Evolutionary conservation across 1,284 basidiomycete genomes (phyloP), one percentile per base, ranked within the genome.

Genomic region (Cryptococcus hybrid): DNA sequence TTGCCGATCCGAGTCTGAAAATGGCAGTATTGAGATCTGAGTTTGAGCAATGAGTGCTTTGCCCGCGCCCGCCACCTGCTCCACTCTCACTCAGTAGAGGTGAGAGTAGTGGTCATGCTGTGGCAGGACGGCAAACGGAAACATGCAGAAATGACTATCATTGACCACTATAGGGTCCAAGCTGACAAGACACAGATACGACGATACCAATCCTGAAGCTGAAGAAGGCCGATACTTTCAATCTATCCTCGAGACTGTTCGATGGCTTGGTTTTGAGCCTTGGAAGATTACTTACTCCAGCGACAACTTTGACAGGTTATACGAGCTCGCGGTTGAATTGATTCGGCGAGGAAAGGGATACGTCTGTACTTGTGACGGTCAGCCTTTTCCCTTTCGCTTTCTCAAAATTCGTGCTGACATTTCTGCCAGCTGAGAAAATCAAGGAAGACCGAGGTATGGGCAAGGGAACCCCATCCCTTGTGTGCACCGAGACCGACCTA

Each of bases 281-380:
- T 98, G 90, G 90, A 92, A 92, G 79, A 93, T 99, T 80, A 99
- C 96, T 11, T 99, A 99, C 79, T 98, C 95, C 52, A 95, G 92
- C 71, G 96, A 99, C 79, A 92, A 99, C 80, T 99, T 99, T 77
- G 85, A 90, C 62, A 80, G 87, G 71, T 81, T 99, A 18, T 90
- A 95, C 73, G 87, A 88, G 24, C 83, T 98, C 35, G 95, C 95
- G 2, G 84, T 92, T n/a, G 88, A 95, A 73, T 82, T 99, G 53
- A 95, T 94, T 67, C 86, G 86, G 75, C 83, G 90, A 40, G 93
- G 91, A 62, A 91, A 92, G 77, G 96, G 90, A 7, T 99, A 99
- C 79, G 86, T 98, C 7, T 97, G 94, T 73, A 90, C 95, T 74
- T 99, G 95, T 75, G 91, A 89, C 68, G 89, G 92, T 93, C 68